Percentiles rank a stretch among this genome's conserved stretches.
Evolutionary conservation across 2,329 filamentous ascomycete species (phyloP).

Genomic region (Penicillium decumbens): DNA sequence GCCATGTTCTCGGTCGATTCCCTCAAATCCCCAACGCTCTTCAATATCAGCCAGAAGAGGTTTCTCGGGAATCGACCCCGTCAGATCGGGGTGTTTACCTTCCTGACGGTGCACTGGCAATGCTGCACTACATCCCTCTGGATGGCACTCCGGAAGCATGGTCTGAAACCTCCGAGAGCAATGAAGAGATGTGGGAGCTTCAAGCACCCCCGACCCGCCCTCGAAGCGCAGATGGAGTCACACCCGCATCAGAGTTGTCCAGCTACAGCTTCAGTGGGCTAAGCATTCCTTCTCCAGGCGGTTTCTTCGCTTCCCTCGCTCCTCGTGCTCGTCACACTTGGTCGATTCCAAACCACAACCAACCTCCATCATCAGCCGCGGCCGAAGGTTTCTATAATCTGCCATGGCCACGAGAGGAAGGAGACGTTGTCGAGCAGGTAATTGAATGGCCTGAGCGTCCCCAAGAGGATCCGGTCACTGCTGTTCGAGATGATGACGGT

Average conservation of each 20-base stretch:
- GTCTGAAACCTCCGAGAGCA: conserved; percentile 44
- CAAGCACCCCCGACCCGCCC: conserved; percentile 49
- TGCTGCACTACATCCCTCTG: conserved; percentile 67
- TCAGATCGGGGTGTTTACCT: conserved; percentile 60
- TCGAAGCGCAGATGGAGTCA: conserved; percentile 42
- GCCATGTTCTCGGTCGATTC: conserved; percentile 40
- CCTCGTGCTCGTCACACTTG: conserved; percentile 74
- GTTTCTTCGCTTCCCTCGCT: conserved; percentile 83
- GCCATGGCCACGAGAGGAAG: conserved; percentile 61
- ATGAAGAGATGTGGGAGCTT: conserved; percentile 61
- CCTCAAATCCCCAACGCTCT: conserved; percentile 35
- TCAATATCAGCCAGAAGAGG: conserved; percentile 16
- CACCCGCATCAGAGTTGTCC: conserved; percentile 54
- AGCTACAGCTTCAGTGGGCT: conserved; percentile 71
- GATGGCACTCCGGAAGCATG: conserved; percentile 42
- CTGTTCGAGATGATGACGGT: conserved; percentile 29
- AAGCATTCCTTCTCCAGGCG: conserved; percentile 85
- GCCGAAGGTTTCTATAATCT: conserved; percentile 86
- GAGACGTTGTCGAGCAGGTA: conserved; percentile 60
- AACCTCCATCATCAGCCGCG: conserved; percentile 76
- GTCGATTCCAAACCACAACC: conserved; percentile 58
- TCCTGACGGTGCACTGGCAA: conserved; percentile 74
- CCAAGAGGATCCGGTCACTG: conserved; percentile 32
- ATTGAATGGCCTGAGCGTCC: conserved; percentile 53
- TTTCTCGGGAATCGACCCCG: conserved; percentile 26